Percentiles rank a stretch among this genome's conserved stretches.
Conservation (phyloP, 768 basidiomycete species). For the Tricholoma bakamatsutake region DNA sequence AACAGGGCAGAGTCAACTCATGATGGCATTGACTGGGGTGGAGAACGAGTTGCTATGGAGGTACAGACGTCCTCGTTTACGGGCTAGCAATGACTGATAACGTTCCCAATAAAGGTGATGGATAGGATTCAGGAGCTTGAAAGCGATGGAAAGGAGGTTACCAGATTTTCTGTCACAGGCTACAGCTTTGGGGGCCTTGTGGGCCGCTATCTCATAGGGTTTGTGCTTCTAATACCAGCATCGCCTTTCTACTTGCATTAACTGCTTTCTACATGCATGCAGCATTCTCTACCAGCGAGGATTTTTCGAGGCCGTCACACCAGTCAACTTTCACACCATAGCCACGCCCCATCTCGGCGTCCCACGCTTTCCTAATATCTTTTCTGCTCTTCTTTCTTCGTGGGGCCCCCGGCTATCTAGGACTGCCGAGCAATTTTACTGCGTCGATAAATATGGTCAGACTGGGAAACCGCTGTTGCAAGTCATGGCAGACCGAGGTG, state of each 20-base stretch:
- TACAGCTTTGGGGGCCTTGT: constrained; percentile 73
- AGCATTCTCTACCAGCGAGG: constrained; percentile 58
- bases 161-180: constrained; percentile 65
- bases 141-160: constrained; percentile 47
- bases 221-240: constrained; percentile 52
- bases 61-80: constrained; percentile 30
- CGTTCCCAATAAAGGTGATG: constrained; percentile 37
- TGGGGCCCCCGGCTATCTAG: constrained; percentile 67
- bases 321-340: constrained; percentile 76
- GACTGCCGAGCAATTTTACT: constrained; percentile 74
- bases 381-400: constrained; percentile 44
- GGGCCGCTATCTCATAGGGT: constrained; percentile 7
- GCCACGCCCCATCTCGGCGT: constrained; percentile 80
- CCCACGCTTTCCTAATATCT: constrained; percentile 49
- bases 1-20: constrained; percentile 65
- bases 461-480: constrained; percentile 61
- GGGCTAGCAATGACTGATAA: neutral
- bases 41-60: constrained; percentile 72
- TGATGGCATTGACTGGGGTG: constrained; percentile 79
- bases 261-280: constrained; percentile 18
- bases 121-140: constrained; percentile 48
- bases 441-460: constrained; percentile 61
- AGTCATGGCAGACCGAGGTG: constrained; percentile 75
- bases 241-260: constrained; percentile 45
- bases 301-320: constrained; percentile 64